Percentiles rank a stretch among this genome's conserved stretches.
Evolutionary conservation across 345 rosid species (phyloP).

Genomic region (Moringa oleifera): DNA sequence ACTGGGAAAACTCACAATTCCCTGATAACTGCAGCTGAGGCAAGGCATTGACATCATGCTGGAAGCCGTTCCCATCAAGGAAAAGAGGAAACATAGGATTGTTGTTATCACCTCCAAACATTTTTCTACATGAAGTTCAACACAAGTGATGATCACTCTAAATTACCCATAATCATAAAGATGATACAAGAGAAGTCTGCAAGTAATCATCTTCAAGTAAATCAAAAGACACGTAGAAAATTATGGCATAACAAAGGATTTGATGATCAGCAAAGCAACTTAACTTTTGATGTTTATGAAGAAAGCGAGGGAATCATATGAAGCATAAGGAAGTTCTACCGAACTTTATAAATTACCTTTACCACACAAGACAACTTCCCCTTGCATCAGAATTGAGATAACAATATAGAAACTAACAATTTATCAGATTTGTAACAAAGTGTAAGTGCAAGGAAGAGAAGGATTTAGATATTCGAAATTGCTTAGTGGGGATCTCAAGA

Average conservation of each 20-base stretch:
- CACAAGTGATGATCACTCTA: not conserved
- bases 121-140: slow-evolving; percentile 30
- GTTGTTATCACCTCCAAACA: slow-evolving; percentile 63
- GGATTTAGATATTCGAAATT: too few relatives aligned
- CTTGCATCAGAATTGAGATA: not conserved
- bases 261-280: not conserved
- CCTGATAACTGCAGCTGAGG: slow-evolving; percentile 58
- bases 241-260: not conserved
- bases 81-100: slow-evolving; percentile 42
- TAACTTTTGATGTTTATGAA: not conserved
- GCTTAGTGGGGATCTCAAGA: not conserved
- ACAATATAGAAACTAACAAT: not conserved
- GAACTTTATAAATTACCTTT: not conserved
- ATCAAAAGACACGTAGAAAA: not conserved
- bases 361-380: not conserved
- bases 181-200: not conserved
- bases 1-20: slow-evolving; percentile 35
- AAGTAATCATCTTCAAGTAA: not conserved
- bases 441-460: not conserved
- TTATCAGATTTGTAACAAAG: too few relatives aligned
- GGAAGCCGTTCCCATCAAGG: slow-evolving; percentile 44
- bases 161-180: not conserved
- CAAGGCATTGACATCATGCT: slow-evolving; percentile 40
- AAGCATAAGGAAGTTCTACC: not conserved
- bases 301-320: not conserved